A percentile compares a stretch with the other conserved stretches of the same genome.
phyloP scores from a whole-genome alignment of 352 stramenopile genomes.

The Phytopythium ostracodes region DNA sequence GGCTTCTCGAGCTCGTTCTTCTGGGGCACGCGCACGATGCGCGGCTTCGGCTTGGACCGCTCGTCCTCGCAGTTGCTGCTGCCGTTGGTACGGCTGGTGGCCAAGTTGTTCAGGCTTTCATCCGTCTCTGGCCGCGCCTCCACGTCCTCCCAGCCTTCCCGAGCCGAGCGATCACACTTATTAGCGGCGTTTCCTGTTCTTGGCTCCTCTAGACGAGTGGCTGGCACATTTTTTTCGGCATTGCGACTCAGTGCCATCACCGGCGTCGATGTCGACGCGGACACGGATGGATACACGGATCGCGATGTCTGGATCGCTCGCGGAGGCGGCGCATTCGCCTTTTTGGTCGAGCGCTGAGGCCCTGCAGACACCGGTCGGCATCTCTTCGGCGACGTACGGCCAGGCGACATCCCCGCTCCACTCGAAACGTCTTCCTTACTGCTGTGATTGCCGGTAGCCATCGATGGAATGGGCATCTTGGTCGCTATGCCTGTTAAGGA shows the following conservation, averaged over 20 bases:
- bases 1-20: conserved; percentile 63
- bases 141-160: conserved; percentile 1
- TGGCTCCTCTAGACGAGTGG: background rate
- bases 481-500: background rate
- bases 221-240: background rate
- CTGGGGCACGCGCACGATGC: conserved; percentile 51
- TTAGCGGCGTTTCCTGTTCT: background rate
- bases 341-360: conserved; percentile 35
- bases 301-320: conserved; percentile 56
- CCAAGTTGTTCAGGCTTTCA: conserved; percentile 4
- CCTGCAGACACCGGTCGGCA: conserved; percentile 59
- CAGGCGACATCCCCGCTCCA: conserved; percentile 21
- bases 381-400: conserved; percentile 59
- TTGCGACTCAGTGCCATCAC: background rate
- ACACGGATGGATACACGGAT: conserved; percentile 32
- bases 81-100: background rate
- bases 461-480: background rate
- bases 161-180: background rate
- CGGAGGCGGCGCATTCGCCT: conserved; percentile 18
- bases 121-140: conserved; percentile 15
- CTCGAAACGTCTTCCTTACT: background rate
- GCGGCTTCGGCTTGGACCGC: conserved; percentile 13
- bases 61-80: background rate
- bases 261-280: conserved; percentile 11
- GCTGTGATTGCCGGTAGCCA: background rate